phyloP scores from a whole-genome alignment of 2,329 filamentous ascomycete genomes.

The Thelonectria blattea region DNA sequence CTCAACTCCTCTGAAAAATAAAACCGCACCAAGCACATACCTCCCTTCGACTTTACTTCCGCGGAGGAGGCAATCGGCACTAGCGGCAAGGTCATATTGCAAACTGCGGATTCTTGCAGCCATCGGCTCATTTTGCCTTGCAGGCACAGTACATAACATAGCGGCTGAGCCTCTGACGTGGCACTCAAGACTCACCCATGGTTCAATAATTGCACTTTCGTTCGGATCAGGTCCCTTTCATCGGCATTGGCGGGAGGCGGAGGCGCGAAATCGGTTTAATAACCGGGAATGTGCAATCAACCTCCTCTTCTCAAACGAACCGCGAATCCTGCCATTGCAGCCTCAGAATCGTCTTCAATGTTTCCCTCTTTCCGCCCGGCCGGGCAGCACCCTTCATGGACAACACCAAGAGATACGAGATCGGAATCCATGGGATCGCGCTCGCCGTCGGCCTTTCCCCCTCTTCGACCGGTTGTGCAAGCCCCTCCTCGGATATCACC shows the following conservation, averaged over 20 bases:
- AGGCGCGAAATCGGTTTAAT: background rate
- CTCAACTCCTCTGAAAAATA: background rate
- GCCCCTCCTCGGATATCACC: background rate
- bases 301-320: background rate
- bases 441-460: background rate
- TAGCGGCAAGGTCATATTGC: background rate
- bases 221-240: background rate
- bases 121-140: background rate
- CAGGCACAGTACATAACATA: background rate
- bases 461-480: background rate
- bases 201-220: background rate
- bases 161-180: constrained; percentile 4
- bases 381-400: no score
- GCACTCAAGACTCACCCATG: background rate
- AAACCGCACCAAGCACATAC: background rate
- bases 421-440: no score
- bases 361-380: background rate
- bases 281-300: background rate
- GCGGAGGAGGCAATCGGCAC: background rate
- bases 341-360: background rate
- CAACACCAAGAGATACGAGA: no score
- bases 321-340: background rate
- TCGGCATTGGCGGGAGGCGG: background rate
- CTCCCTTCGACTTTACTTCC: background rate
- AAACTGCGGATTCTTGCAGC: background rate